Evolutionary conservation across 2,329 filamentous ascomycete genomes (phyloP), one percentile per base, ranked within the genome.

Genomic region (Hypomyces rosellus): DNA sequence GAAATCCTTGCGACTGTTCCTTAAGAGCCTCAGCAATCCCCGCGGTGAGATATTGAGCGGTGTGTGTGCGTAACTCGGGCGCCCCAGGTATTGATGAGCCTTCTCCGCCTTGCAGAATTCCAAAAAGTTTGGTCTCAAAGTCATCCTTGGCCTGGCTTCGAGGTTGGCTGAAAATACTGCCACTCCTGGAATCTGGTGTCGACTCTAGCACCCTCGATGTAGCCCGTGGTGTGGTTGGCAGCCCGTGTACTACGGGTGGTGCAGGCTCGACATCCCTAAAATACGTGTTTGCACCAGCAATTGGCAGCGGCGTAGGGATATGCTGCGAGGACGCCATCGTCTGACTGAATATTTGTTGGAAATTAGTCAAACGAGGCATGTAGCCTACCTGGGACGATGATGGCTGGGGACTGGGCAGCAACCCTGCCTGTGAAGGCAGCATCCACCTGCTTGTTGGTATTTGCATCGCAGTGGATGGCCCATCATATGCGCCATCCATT

Each of bases 251-350:
- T 18, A n/a, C 36, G 6, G 38, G 39, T 30, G 20, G 34, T 14
- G 9, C 34, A 25, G 50, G 41, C 42, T 41, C 40, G 9, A 5
- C 4, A 12, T 40, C 40, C 18, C 47, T 51, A 53, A 73, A 69
- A 49, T 61, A 70, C 2, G 69, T 71, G 44, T 70, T 66, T 15
- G 68, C 57, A 37, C 69, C 63, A 11, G 58, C 54, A 25, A 71
- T 62, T 4, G 69, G 69, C 51, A 65, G 54, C 8, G 65, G 66
- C 1, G 53, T 53, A 14, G 58, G 42, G 9, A 54, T 33, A n/a
- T 39, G 53, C 3, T 43, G 40, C 11, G 39, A 20, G 48, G 2
- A 42, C 30, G 38, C 25, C 38, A 25, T 22, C 18, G 14, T 41
- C 41, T 13, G 47, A 48, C 12, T 34, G 30, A 15, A 34, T 18